Evolutionary conservation across 2,329 filamentous ascomycete genomes (phyloP).

Genomic region (Rugonectria rugulosa): DNA sequence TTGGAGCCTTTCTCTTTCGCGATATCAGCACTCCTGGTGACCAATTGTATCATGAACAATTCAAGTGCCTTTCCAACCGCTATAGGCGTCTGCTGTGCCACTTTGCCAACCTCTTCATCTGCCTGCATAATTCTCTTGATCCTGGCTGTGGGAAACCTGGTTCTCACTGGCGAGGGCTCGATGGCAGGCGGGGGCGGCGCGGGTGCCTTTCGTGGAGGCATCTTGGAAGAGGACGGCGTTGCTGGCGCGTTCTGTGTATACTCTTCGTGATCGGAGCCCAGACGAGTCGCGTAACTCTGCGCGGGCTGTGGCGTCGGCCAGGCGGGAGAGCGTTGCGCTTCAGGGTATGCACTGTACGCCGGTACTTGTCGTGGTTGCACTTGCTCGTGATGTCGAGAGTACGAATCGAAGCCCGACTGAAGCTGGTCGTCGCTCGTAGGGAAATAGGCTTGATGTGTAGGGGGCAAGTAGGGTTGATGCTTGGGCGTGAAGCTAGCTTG

Average conservation of each 20-base stretch:
- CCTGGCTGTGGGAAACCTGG: slow-evolving; percentile 94
- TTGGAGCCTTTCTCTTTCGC: slow-evolving; percentile 86
- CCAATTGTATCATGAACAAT: slow-evolving; percentile 96
- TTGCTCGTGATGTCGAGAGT: slow-evolving; percentile 26
- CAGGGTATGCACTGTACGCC: slow-evolving; percentile 23
- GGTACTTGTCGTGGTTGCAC: slow-evolving; percentile 1
- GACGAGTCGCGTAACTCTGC: slow-evolving; percentile 26
- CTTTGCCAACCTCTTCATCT: slow-evolving; percentile 97
- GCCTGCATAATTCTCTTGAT: slow-evolving; percentile 99
- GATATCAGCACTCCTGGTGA: slow-evolving; percentile 85
- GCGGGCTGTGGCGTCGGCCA: slow-evolving; percentile 22
- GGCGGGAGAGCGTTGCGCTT: slow-evolving; percentile 22
- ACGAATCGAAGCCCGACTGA: slow-evolving; percentile 21
- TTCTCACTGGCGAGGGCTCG: slow-evolving; percentile 79
- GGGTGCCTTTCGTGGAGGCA: slow-evolving; percentile 47
- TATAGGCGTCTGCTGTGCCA: slow-evolving; percentile 95
- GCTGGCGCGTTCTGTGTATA: slow-evolving; percentile 18
- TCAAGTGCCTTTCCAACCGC: slow-evolving; percentile 96
- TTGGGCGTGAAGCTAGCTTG: slow-evolving; percentile 29
- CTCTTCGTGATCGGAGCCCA: slow-evolving; percentile 14
- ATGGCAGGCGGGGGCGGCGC: slow-evolving; percentile 50
- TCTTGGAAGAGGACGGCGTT: slow-evolving; percentile 31
- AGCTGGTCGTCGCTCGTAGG: slow-evolving; percentile 18
- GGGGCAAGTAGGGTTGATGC: slow-evolving; percentile 34
- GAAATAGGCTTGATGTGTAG: slow-evolving; percentile 30